These are phyloP conservation scores for Tilletia horrida DNA, from an alignment of 1,284 basidiomycete species.

Conservation along the genomic window DNA sequence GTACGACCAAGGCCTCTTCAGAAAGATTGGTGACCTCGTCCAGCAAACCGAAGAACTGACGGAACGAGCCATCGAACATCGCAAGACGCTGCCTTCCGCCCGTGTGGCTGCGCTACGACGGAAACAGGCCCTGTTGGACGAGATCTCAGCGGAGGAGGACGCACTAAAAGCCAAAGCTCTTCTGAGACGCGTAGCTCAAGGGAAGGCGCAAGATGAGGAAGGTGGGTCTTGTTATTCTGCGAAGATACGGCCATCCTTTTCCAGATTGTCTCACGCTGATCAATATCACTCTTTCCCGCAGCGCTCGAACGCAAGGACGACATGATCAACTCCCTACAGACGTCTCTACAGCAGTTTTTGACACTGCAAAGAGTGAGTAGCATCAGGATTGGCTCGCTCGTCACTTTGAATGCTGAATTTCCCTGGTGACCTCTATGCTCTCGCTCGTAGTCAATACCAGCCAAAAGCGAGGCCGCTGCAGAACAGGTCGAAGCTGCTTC, in stretches of 20 bases:
- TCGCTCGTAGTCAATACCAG: background rate
- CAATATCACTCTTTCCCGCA: background rate
- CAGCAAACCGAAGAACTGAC: constrained; percentile 13
- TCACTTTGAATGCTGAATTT: background rate
- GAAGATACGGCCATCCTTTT: no score
- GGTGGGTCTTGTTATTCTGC: no score
- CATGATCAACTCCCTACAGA: background rate
- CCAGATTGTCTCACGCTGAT: no score
- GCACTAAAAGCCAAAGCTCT: background rate
- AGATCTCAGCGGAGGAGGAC: constrained; percentile 1
- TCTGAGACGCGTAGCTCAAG: background rate
- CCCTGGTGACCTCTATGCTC: background rate
- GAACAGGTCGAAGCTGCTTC: background rate
- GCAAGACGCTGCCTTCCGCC: background rate
- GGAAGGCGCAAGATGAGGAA: no score
- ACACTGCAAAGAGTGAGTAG: background rate
- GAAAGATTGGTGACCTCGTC: constrained; percentile 15
- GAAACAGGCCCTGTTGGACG: constrained; percentile 9
- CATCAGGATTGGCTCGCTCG: background rate
- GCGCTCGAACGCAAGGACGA: constrained; percentile 9
- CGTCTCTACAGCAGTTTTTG: background rate
- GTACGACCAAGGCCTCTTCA: constrained; percentile 2
- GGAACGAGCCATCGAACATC: constrained; percentile 10
- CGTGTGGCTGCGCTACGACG: background rate
- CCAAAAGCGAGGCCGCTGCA: background rate